These are phyloP conservation scores for Pichia sp. DNA, from an alignment of 1,139 yeast genomes.

Conservation along the genomic window DNA sequence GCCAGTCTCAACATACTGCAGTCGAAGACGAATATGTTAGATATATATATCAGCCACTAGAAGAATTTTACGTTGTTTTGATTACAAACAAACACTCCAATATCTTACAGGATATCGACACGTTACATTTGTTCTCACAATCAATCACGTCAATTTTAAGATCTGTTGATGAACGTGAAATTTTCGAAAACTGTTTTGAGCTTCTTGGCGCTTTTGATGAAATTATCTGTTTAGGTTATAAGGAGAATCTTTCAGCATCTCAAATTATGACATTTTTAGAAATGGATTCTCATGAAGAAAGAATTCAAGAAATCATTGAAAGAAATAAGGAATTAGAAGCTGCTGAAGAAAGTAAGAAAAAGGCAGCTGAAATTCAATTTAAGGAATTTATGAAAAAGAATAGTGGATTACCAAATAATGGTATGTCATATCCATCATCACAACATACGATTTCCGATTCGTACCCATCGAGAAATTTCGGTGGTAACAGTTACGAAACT, in stretches of 20 bases:
- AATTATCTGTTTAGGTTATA: conserved; percentile 80
- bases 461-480: conserved; percentile 1
- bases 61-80: conserved; percentile 84
- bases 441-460: conserved; percentile 15
- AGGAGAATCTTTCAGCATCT: conserved; percentile 73
- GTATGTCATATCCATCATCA: neutral
- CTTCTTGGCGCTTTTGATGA: conserved; percentile 91
- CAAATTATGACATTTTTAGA: conserved; percentile 89
- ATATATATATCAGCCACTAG: conserved; percentile 93
- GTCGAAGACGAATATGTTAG: conserved; percentile 91
- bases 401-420: conserved; percentile 24
- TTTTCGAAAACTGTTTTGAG: conserved; percentile 80
- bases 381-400: conserved; percentile 66
- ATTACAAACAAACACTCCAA: conserved; percentile 89
- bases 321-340: conserved; percentile 96
- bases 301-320: conserved; percentile 95
- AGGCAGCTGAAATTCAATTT: conserved; percentile 91
- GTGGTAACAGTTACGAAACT: neutral
- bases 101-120: conserved; percentile 90
- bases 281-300: conserved; percentile 98
- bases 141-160: conserved; percentile 72
- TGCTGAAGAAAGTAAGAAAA: conserved; percentile 91
- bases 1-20: conserved; percentile 81
- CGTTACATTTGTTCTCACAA: conserved; percentile 78
- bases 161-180: conserved; percentile 72